Conservation (phyloP, 2,329 filamentous ascomycete genomes). For the Fusarium proliferatum region DNA sequence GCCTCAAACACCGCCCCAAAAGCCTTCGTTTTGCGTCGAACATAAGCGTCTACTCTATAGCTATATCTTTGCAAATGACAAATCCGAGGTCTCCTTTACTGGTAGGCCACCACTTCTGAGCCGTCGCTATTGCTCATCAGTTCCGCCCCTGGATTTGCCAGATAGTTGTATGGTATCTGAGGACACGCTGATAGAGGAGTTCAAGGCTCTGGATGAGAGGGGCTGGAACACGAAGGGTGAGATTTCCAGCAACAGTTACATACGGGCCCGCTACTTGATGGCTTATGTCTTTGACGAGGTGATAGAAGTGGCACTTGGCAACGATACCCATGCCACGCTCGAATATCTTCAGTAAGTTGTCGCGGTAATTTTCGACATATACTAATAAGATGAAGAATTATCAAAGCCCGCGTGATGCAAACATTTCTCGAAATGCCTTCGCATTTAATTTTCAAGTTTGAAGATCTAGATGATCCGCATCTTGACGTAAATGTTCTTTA, state of each 20-base stretch:
- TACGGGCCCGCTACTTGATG: slow-evolving; percentile 60
- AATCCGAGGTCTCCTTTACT: slow-evolving; percentile 61
- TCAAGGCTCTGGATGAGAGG: slow-evolving; percentile 54
- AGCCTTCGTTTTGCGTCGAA: slow-evolving; percentile 51
- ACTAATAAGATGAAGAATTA: slow-evolving; percentile 44
- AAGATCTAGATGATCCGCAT: slow-evolving; percentile 51
- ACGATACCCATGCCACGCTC: slow-evolving; percentile 17
- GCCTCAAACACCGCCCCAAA: not conserved
- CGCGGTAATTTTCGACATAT: not conserved
- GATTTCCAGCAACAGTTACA: slow-evolving; percentile 58
- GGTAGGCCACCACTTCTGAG: slow-evolving; percentile 65
- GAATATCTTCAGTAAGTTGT: slow-evolving; percentile 41
- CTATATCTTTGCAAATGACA: slow-evolving; percentile 58
- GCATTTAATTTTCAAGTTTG: slow-evolving; percentile 53
- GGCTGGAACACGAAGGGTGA: slow-evolving; percentile 64
- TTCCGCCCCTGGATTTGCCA: slow-evolving; percentile 64
- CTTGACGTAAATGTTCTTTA: slow-evolving; percentile 51
- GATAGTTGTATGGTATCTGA: slow-evolving; percentile 61
- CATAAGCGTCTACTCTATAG: slow-evolving; percentile 48
- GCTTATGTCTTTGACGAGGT: slow-evolving; percentile 67
- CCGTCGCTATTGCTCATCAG: slow-evolving; percentile 64
- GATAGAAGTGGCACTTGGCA: slow-evolving; percentile 66
- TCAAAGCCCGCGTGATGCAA: slow-evolving; percentile 50
- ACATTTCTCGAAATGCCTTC: slow-evolving; percentile 52
- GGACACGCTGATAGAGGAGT: slow-evolving; percentile 42